These are phyloP conservation scores for Kalmusia sp. DNA, from an alignment of 2,329 filamentous ascomycete species.

Conservation along the genomic window DNA sequence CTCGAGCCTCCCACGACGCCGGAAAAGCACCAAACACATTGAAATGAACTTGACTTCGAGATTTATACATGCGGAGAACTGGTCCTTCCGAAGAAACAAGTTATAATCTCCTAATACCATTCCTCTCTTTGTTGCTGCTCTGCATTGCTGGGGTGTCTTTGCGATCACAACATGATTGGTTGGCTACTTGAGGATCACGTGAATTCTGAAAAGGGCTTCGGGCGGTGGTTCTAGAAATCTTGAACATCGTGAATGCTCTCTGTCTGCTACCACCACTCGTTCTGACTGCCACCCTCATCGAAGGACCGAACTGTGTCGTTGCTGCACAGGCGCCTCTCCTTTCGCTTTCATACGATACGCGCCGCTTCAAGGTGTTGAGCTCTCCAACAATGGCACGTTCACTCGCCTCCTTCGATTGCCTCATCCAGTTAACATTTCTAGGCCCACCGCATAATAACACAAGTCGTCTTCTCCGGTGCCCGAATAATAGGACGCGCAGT, in stretches of 20 bases:
- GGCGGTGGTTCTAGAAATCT: conserved; percentile 35
- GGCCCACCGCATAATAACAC: conserved; percentile 94
- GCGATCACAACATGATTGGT: conserved; percentile 44
- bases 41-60: neutral
- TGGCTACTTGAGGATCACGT: conserved; percentile 27
- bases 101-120: too few relatives aligned
- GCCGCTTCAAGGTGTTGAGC: neutral
- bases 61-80: too few relatives aligned
- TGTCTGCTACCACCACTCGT: conserved; percentile 18
- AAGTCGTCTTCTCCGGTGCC: conserved; percentile 88
- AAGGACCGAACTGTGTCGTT: too few relatives aligned
- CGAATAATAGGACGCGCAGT: conserved; percentile 94
- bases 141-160: too few relatives aligned
- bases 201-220: conserved; percentile 19
- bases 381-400: conserved; percentile 34
- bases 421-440: conserved; percentile 49
- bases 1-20: neutral
- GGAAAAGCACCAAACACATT: neutral
- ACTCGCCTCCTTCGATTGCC: neutral
- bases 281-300: conserved; percentile 21
- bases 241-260: too few relatives aligned
- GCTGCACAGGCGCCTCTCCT: too few relatives aligned
- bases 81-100: too few relatives aligned
- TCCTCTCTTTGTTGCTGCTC: neutral
- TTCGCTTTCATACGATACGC: neutral